Evolutionary conservation across 768 basidiomycete species (phyloP).

Genomic region (Cubamyces sp.): DNA sequence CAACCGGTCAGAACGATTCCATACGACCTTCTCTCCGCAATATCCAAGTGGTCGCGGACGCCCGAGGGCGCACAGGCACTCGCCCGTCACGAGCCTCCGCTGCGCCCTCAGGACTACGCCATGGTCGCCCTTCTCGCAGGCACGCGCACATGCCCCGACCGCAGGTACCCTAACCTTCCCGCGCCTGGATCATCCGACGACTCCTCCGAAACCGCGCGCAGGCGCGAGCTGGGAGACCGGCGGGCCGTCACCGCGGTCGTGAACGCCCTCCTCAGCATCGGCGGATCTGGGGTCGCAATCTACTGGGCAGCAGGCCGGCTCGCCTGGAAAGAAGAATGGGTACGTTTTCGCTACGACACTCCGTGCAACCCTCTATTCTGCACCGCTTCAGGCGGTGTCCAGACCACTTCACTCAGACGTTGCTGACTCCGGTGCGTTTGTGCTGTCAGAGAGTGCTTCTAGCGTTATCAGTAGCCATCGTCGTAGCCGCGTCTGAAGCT

Average conservation of each 20-base stretch:
- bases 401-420: not conserved
- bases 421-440: not conserved
- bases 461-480: slow-evolving; percentile 58
- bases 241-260: slow-evolving; percentile 70
- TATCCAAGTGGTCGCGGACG: slow-evolving; percentile 74
- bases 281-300: slow-evolving; percentile 65
- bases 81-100: slow-evolving; percentile 43
- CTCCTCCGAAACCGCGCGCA: slow-evolving; percentile 36
- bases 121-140: slow-evolving; percentile 82
- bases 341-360: slow-evolving; percentile 40
- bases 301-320: slow-evolving; percentile 74
- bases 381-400: not conserved
- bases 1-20: slow-evolving; percentile 56
- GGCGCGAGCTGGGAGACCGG: slow-evolving; percentile 54
- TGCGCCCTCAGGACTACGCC: slow-evolving; percentile 59
- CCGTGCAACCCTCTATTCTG: slow-evolving; percentile 27
- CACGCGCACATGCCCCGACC: slow-evolving; percentile 75
- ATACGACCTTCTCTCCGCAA: slow-evolving; percentile 57
- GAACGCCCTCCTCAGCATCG: slow-evolving; percentile 73
- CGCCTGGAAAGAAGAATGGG: slow-evolving; percentile 77
- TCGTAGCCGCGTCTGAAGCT: slow-evolving; percentile 74
- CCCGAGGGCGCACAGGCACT: slow-evolving; percentile 45
- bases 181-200: slow-evolving; percentile 47
- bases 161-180: slow-evolving; percentile 60
- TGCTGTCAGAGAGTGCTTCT: slow-evolving; percentile 53